Percentiles rank a stretch among this genome's conserved stretches.
phyloP scores from a whole-genome alignment of 148 eudicot species.

The Camellia sinensis region DNA sequence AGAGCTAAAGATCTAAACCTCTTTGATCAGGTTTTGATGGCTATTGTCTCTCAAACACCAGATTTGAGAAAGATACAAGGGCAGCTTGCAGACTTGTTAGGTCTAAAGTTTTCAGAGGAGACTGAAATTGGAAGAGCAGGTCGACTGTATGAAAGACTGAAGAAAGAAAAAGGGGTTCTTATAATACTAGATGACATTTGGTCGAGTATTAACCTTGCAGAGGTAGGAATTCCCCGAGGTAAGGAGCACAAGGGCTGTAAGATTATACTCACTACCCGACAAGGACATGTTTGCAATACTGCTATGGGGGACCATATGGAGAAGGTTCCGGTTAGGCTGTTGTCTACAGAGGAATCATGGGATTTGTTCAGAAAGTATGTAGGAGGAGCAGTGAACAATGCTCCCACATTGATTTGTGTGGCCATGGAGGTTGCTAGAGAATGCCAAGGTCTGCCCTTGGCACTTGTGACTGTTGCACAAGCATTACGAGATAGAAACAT shows the following conservation, averaged over 20 bases:
- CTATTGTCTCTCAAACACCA: constrained; percentile 1
- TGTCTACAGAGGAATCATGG: background rate
- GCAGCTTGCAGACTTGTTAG: constrained; percentile 1
- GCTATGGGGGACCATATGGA: background rate
- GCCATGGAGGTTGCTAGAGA: background rate
- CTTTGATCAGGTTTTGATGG: constrained; percentile 14
- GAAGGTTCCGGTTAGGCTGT: background rate
- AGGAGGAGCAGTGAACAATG: background rate
- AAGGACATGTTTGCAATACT: background rate
- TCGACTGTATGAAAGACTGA: background rate
- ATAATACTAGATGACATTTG: constrained; percentile 4
- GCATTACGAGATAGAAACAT: background rate
- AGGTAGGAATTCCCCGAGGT: background rate
- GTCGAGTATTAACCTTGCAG: background rate
- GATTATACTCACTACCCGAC: background rate
- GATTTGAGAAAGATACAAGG: background rate
- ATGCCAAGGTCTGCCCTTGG: constrained; percentile 3
- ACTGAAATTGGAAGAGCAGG: constrained; percentile 12
- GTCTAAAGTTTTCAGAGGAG: background rate
- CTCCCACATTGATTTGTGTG: background rate
- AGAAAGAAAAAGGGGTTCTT: background rate
- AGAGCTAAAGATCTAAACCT: background rate
- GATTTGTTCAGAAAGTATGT: background rate
- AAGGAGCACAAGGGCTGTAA: constrained; percentile 1
- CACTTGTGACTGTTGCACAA: constrained; percentile 1